Evolutionary conservation across 257 asterid species (phyloP).

Genomic region (Haberlea rhodopensis): DNA sequence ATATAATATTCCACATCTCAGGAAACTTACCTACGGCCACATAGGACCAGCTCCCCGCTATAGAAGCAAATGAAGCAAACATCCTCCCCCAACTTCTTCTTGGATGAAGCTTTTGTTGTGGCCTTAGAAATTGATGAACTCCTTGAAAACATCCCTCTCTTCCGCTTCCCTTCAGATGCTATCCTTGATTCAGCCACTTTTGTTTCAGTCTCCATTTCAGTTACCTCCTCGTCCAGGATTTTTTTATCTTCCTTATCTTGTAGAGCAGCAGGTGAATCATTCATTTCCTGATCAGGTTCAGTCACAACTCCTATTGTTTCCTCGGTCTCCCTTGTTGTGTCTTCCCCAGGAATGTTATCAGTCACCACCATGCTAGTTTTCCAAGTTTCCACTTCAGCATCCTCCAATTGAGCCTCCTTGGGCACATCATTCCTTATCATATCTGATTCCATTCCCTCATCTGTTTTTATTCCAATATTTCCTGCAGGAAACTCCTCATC

Average conservation of each 20-base stretch:
- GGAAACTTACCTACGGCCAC: slow-evolving; percentile 75
- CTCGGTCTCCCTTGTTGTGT: slow-evolving; percentile 45
- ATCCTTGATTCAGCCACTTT: slow-evolving; percentile 58
- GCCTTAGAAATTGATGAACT: slow-evolving; percentile 45
- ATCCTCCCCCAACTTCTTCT: slow-evolving; percentile 69
- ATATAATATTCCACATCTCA: slow-evolving; percentile 6
- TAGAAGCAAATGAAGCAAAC: slow-evolving; percentile 98
- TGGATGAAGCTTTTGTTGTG: slow-evolving; percentile 41
- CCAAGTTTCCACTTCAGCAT: slow-evolving; percentile 35
- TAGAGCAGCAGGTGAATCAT: slow-evolving; percentile 42
- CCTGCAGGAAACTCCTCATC: slow-evolving; percentile 33
- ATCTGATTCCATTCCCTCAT: slow-evolving; percentile 33
- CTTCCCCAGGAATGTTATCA: slow-evolving; percentile 32
- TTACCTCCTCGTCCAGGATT: slow-evolving; percentile 58
- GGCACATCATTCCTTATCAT: slow-evolving; percentile 17
- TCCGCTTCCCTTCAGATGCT: slow-evolving; percentile 62
- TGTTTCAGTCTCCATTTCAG: slow-evolving; percentile 74
- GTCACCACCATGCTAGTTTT: slow-evolving; percentile 23
- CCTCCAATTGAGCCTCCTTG: slow-evolving; percentile 31
- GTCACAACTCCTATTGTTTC: slow-evolving; percentile 46
- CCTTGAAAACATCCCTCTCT: slow-evolving; percentile 60
- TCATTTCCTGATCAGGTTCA: slow-evolving; percentile 44
- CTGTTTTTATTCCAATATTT: slow-evolving; percentile 34
- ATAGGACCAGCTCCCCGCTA: slow-evolving; percentile 87
- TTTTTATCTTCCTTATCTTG: slow-evolving; percentile 61